These are phyloP conservation scores for Colletotrichum liriopes DNA, from an alignment of 2,329 filamentous ascomycete species.

Conservation along the genomic window DNA sequence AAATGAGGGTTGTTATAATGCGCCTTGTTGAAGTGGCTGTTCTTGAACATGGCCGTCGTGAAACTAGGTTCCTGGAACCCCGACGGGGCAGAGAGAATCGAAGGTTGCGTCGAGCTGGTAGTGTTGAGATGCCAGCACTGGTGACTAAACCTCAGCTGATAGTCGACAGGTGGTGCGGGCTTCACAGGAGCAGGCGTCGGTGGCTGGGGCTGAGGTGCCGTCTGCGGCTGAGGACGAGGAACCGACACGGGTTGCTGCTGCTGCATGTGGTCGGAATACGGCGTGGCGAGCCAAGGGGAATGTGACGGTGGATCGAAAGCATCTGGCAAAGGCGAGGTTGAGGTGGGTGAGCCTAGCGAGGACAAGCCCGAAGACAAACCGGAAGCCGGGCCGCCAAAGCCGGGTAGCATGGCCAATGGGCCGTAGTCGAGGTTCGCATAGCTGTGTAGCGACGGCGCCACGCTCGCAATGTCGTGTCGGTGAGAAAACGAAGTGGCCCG, in stretches of 20 bases:
- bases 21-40: constrained; percentile 77
- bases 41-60: constrained; percentile 74
- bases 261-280: constrained; percentile 52
- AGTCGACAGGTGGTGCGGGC: constrained; percentile 43
- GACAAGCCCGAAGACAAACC: constrained; percentile 54
- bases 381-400: constrained; percentile 52
- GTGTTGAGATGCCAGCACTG: constrained; percentile 67
- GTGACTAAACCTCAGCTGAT: constrained; percentile 67
- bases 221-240: constrained; percentile 48
- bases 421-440: constrained; percentile 62
- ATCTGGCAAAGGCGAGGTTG: constrained; percentile 47
- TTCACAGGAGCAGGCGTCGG: constrained; percentile 30
- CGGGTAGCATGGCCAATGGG: constrained; percentile 64
- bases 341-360: constrained; percentile 52
- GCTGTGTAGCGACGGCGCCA: constrained; percentile 56
- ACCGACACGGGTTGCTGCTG: constrained; percentile 48
- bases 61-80: constrained; percentile 62
- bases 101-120: constrained; percentile 45
- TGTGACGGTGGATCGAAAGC: constrained; percentile 52
- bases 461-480: constrained; percentile 60
- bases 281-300: constrained; percentile 56
- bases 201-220: constrained; percentile 30
- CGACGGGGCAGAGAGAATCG: constrained; percentile 45
- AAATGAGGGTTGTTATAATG: constrained; percentile 76
- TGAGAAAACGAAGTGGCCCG: constrained; percentile 64